Evolutionary conservation across 345 rosid genomes (phyloP).

Genomic region (Pistacia atlantica): DNA sequence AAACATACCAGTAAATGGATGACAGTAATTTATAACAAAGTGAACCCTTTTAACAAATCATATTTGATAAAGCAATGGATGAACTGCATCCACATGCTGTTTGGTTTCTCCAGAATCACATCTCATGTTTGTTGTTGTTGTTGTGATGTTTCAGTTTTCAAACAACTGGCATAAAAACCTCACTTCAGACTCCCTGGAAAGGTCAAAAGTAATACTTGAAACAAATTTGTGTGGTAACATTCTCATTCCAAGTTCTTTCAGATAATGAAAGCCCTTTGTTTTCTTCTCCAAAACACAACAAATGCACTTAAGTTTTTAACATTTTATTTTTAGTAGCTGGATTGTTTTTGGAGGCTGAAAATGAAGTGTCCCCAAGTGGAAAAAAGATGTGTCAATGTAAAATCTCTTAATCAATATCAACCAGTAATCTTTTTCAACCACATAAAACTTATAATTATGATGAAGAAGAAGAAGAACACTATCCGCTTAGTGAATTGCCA

Average conservation of each 20-base stretch:
- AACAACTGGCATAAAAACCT: too few species aligned
- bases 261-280: background rate
- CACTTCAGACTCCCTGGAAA: background rate
- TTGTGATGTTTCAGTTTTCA: too few species aligned
- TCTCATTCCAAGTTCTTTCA: too few species aligned
- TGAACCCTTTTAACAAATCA: too few species aligned
- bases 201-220: too few species aligned
- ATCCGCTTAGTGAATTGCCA: background rate
- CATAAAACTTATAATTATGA: background rate
- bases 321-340: too few species aligned
- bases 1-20: background rate
- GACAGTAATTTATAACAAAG: too few species aligned
- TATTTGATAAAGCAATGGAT: too few species aligned
- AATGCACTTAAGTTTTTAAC: too few species aligned
- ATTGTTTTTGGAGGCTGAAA: background rate
- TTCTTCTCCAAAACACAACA: background rate
- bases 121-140: too few species aligned
- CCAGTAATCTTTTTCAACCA: background rate
- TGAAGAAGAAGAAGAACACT: background rate
- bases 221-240: background rate
- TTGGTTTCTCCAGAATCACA: too few species aligned
- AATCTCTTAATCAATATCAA: background rate
- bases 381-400: background rate
- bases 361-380: background rate
- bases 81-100: too few species aligned